Base-by-base conservation (phyloP, 2,329 filamentous ascomycete genomes). In the Colletotrichum melonis region DNA sequence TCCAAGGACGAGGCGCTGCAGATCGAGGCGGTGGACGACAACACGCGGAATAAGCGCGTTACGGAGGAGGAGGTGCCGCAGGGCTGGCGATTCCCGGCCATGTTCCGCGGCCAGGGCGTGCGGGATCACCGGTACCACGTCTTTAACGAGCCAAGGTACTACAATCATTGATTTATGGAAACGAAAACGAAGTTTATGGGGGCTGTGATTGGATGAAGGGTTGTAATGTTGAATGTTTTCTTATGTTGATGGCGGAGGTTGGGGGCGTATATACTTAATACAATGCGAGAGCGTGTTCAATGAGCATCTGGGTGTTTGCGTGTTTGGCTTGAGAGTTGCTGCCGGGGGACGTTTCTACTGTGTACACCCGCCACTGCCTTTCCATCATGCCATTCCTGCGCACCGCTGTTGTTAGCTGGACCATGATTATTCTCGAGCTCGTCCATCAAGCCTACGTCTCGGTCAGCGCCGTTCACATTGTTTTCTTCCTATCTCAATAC, bases 41-140 rank as follows among this genome's bases (percentile, higher is more conserved):
- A 94, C 70, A 85, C 91, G 76, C 87, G 93, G 26, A 85, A 91
- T 70, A 82, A 80, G 28, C 84, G 86, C 35, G 86, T 95, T 6
- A 82, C 88, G 2, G 97, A 98, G 83, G 86, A 89, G 0, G 88
- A 95, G 74, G 91, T 98, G 2, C 92, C 94, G 0, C 87, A 90
- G 74, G 95, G 94, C 16, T 91, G 92, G 85, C 89, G 93, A 73
- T 99, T 98, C 88, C 97, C 97, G 1, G 88, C 88, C 16, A 81
- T 97, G 82, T 98, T 99, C 85, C 91, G 90, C 76, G 96, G 95
- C 0, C 84, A 95, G 76, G 97, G 97, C 59, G 94, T 98, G 5
- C 88, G 97, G 73, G 97, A 94, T 5, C 97, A 99, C 84, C 86
- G 88, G 74, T 99, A 98, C 83, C 97, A 99, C 82, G 97, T 98